These are phyloP conservation scores for Mortierella claussenii DNA, from an alignment of 192 early-diverging fungal genomes.

Conservation along the genomic window DNA sequence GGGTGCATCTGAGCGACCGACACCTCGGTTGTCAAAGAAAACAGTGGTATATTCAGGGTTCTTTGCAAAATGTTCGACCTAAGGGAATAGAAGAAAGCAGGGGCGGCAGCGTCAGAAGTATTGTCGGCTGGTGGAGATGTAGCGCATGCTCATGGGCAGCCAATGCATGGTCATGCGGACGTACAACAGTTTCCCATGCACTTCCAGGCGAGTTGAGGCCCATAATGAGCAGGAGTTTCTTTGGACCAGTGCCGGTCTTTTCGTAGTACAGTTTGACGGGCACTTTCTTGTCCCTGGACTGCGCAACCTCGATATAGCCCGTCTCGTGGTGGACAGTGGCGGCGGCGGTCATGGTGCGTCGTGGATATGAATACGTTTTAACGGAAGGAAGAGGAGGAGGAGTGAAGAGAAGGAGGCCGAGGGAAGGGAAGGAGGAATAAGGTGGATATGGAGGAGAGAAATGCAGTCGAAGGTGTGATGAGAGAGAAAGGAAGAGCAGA, in stretches of 20 bases:
- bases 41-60: conserved; percentile 75
- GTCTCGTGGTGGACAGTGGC: conserved; percentile 26
- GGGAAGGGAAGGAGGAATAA: too few relatives aligned
- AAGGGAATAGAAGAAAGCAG: conserved; percentile 4
- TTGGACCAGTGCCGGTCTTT: conserved; percentile 76
- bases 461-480: too few relatives aligned
- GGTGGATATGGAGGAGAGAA: too few relatives aligned
- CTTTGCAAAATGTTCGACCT: conserved; percentile 73
- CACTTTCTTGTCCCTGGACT: conserved; percentile 26
- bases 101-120: not conserved
- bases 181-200: conserved; percentile 46
- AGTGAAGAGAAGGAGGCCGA: too few relatives aligned
- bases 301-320: conserved; percentile 56
- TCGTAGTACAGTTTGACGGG: conserved; percentile 83
- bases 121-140: too few relatives aligned
- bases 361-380: too few relatives aligned
- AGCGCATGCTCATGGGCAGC: too few relatives aligned
- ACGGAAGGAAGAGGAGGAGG: too few relatives aligned
- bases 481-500: too few relatives aligned
- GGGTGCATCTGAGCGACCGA: conserved; percentile 72
- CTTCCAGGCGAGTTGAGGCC: conserved; percentile 55
- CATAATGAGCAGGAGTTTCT: conserved; percentile 80
- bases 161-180: not conserved
- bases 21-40: conserved; percentile 89
- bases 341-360: conserved; percentile 11